Evolutionary conservation across 1,139 yeast genomes (phyloP), one percentile per base, ranked within the genome.

Genomic region (Yueomyces sp.): DNA sequence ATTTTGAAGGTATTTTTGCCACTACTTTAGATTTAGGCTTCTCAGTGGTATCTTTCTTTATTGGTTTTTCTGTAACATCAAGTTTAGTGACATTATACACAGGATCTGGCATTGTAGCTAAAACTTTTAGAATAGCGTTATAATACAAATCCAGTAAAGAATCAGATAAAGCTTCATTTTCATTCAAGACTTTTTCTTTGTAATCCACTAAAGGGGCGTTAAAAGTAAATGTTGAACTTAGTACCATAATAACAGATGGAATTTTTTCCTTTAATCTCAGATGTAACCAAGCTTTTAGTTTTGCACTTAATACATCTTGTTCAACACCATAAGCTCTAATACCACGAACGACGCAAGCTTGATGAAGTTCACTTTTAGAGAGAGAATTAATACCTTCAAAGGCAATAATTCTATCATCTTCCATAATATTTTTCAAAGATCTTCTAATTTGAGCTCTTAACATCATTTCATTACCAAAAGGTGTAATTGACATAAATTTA

Each of bases 71-170:
- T n/a, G 83, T 72, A 54, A 91, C 87, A 59, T 87, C 95, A 51
- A 89, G 74, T 66, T 87, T 95, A 50, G 96, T 94, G 52, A 89
- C 96, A 61, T 91, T 94, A 67, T 85, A 91, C 45, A 89, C 86
- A 64, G 91, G 96, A 59, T 86, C 95, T 36, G 98, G 98, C 53
- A 91, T 79, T 4, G 96, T 81, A 44, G 87, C 76, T 57, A 91
- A 70, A 11, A 91, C 97, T 19, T 93, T 89, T 54, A 82, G 71
- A 50, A 91, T 75, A 26, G 96, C 96, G 55, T 89, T 96, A 62
- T 84, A 87, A 43, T 79, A 70, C 40, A 57, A 55, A 41, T 63
- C 64, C 63, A 84, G 76, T 51, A 76, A 74, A 37, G 75, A 67
- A 50, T 71, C 69, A 3, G 45, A 31, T 11, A 30, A 33, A 7